Base-by-base conservation (phyloP, 164 flowering plant genomes). In the Aristolochia fimbriata region DNA sequence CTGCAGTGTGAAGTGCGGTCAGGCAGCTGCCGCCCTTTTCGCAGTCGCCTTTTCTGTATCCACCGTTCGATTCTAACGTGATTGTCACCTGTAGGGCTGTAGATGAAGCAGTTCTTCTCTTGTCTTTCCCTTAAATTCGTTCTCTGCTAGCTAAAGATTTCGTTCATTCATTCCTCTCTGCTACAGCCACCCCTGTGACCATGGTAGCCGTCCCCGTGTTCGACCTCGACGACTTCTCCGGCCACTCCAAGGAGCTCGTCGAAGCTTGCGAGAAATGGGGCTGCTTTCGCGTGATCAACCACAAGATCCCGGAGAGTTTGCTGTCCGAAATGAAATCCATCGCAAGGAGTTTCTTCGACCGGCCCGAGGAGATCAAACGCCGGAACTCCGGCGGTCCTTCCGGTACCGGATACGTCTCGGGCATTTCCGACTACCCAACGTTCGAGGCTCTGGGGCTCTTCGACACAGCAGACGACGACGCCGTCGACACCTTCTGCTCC, bases 371-470 rank as follows among this genome's bases (percentile, higher is more conserved):
- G 20, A 68, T 86, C 64, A 86, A 89, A 62, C 46, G 24, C 17
- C 69, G 82, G 15, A 89, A 89, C 70, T 57, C 53, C 0, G 93
- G 82, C 51, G 84, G 68, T 0, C 79, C 81, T 2, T 56, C 77
- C 0, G 84, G 86, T 2, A 84, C 87, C 51, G 96, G 96, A 1
- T 85, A 89, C 66, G 54, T 74, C 71, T 69, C 81, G 0, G 91
- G 87, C 0, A 71, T 56, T 31, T 6, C 64, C 23, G 19, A n/a
- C n/a, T 86, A 84, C 51, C 93, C 96, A 27, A 77, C 81, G 8
- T 81, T 84, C 27, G 93, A 86, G 27, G 85, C 89, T 0, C 63
- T 88, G 48, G 93, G 93, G 5, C 76, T 86, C 4, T 88, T 80
- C 45, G 92, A 86, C 57, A 50, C 74, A 21, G 73, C 66, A 11